phyloP scores from a whole-genome alignment of 306 rosid species.

The Lithocarpus polystachyus region DNA sequence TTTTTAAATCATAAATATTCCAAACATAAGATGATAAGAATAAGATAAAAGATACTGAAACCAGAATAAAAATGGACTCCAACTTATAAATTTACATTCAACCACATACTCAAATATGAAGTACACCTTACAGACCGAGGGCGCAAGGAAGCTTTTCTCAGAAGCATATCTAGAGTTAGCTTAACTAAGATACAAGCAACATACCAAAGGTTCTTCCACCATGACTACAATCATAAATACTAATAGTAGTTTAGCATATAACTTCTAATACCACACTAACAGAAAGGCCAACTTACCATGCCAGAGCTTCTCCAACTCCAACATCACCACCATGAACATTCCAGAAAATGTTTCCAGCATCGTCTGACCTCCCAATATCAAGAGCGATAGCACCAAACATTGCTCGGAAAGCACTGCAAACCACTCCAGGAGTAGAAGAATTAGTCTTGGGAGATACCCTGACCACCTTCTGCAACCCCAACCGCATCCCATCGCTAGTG shows the following conservation, averaged over 20 bases:
- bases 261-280: not conserved
- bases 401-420: conserved; percentile 73
- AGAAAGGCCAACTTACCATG: conserved; percentile 18
- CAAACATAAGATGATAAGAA: not conserved
- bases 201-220: not conserved
- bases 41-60: not conserved
- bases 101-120: not conserved
- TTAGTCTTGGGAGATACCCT: conserved; percentile 64
- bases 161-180: not conserved
- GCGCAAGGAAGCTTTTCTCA: not conserved
- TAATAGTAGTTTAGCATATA: not conserved
- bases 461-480: conserved; percentile 55
- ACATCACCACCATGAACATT: conserved; percentile 39
- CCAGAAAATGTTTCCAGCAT: conserved; percentile 60
- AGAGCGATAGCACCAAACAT: conserved; percentile 69
- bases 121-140: not conserved
- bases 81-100: not conserved
- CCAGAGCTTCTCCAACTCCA: conserved; percentile 13
- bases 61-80: not conserved
- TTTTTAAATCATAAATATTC: not conserved
- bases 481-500: conserved; percentile 32
- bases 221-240: not conserved
- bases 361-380: conserved; percentile 41
- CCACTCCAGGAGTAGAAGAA: conserved; percentile 50
- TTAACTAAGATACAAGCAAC: not conserved